Evolutionary conservation across 2,329 filamentous ascomycete species (phyloP).

Genomic region (Ilyonectria robusta): DNA sequence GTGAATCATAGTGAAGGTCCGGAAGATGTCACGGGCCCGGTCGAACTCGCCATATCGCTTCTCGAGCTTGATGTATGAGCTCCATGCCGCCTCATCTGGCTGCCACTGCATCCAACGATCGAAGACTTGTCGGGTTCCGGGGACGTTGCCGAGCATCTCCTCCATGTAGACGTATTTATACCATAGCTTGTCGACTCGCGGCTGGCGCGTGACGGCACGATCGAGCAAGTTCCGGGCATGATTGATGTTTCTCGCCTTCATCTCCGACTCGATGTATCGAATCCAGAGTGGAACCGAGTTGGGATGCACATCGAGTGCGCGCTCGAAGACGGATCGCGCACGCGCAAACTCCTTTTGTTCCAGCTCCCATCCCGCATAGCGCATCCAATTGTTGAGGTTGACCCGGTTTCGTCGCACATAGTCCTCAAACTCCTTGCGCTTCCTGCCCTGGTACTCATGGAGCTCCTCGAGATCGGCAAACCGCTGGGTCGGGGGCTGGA

Average conservation of each 20-base stretch:
- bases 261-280: slow-evolving; percentile 94
- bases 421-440: slow-evolving; percentile 96
- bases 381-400: slow-evolving; percentile 99
- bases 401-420: slow-evolving; percentile 95
- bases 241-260: slow-evolving; percentile 94
- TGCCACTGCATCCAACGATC: slow-evolving; percentile 99
- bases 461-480: slow-evolving; percentile 98
- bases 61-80: slow-evolving; percentile 96
- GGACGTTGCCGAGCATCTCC: slow-evolving; percentile 95
- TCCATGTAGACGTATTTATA: slow-evolving; percentile 99
- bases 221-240: slow-evolving; percentile 96
- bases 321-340: slow-evolving; percentile 93
- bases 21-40: slow-evolving; percentile 89
- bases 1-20: slow-evolving; percentile 91
- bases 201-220: slow-evolving; percentile 91
- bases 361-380: slow-evolving; percentile 96
- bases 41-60: slow-evolving; percentile 95
- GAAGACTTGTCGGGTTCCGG: slow-evolving; percentile 93
- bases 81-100: slow-evolving; percentile 95
- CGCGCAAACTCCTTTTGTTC: slow-evolving; percentile 98
- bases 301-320: slow-evolving; percentile 91
- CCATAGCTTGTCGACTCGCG: slow-evolving; percentile 95
- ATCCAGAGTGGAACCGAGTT: slow-evolving; percentile 92
- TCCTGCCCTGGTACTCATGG: slow-evolving; percentile 96
- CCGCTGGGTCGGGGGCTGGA: slow-evolving; percentile 93